Evolutionary conservation across 768 basidiomycete species (phyloP).

Genomic region (Mycena chlorophos): DNA sequence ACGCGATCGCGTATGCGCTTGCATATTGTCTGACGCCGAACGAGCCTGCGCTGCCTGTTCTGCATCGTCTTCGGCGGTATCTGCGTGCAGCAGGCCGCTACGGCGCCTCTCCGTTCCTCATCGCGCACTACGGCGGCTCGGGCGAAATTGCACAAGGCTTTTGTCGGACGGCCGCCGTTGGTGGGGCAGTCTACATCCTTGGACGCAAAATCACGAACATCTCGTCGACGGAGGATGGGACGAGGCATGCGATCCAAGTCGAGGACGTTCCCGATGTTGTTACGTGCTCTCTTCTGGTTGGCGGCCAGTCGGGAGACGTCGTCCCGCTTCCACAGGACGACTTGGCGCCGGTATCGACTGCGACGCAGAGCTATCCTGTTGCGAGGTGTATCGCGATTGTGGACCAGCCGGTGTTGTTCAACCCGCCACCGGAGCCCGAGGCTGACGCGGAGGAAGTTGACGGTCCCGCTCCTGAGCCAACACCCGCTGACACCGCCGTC

Average conservation of each 20-base stretch:
- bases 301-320: slow-evolving; percentile 31
- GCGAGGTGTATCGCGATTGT: slow-evolving; percentile 56
- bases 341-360: slow-evolving; percentile 3
- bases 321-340: slow-evolving; percentile 12
- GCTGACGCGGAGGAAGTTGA: slow-evolving; percentile 18
- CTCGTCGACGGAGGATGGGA: slow-evolving; percentile 7
- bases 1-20: slow-evolving; percentile 73
- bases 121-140: slow-evolving; percentile 93
- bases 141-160: slow-evolving; percentile 95
- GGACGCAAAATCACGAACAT: slow-evolving; percentile 44
- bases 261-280: slow-evolving; percentile 63
- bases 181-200: slow-evolving; percentile 71
- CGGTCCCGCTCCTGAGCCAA: slow-evolving; percentile 27
- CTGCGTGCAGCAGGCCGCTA: slow-evolving; percentile 83
- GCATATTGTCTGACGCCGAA: slow-evolving; percentile 61
- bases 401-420: slow-evolving; percentile 34
- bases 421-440: slow-evolving; percentile 9
- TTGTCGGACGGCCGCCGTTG: slow-evolving; percentile 83
- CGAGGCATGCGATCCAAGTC: slow-evolving; percentile 48
- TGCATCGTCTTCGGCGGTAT: slow-evolving; percentile 72
- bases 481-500: slow-evolving; percentile 59
- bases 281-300: slow-evolving; percentile 54
- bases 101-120: slow-evolving; percentile 77
- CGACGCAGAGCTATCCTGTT: slow-evolving; percentile 22
- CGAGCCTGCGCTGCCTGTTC: slow-evolving; percentile 63